Evolutionary conservation across 768 basidiomycete genomes (phyloP).

Genomic region (Amanita jacksonii): DNA sequence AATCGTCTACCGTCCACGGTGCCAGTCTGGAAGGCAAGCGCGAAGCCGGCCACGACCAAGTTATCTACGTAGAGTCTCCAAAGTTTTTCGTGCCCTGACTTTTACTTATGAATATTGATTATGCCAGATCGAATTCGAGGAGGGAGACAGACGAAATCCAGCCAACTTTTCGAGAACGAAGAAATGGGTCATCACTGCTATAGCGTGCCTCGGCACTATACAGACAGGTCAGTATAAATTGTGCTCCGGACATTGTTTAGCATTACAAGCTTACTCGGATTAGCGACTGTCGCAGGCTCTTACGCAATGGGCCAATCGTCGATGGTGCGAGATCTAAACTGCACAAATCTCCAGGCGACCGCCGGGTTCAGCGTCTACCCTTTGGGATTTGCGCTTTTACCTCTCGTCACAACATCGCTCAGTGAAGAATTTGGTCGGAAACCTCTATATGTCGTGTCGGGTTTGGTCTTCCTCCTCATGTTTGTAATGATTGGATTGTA

Average conservation of each 20-base stretch:
- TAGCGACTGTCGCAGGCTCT: conserved; percentile 41
- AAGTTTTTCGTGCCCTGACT: background rate
- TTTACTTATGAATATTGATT: background rate
- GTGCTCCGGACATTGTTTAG: background rate
- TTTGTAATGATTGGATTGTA: conserved; percentile 40
- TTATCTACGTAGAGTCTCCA: background rate
- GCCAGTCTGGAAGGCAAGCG: no score
- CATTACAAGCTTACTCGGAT: conserved; percentile 3
- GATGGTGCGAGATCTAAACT: conserved; percentile 44
- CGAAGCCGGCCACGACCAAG: background rate
- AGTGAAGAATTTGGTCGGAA: conserved; percentile 68
- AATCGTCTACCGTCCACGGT: no score
- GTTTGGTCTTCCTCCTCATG: conserved; percentile 38
- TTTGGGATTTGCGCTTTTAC: conserved; percentile 52
- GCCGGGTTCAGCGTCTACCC: conserved; percentile 44
- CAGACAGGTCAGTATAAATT: conserved; percentile 29
- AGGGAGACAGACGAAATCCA: conserved; percentile 31
- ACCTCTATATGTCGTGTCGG: conserved; percentile 46
- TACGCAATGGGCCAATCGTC: conserved; percentile 48
- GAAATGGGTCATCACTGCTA: conserved; percentile 22
- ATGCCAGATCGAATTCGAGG: conserved; percentile 3
- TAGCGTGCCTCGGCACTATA: conserved; percentile 39
- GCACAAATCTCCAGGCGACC: conserved; percentile 34
- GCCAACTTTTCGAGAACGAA: conserved; percentile 23
- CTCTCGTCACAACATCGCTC: conserved; percentile 57